phyloP scores from a whole-genome alignment of 225 moss, liverwort and hornwort genomes.

The Pleurozium schreberi region DNA sequence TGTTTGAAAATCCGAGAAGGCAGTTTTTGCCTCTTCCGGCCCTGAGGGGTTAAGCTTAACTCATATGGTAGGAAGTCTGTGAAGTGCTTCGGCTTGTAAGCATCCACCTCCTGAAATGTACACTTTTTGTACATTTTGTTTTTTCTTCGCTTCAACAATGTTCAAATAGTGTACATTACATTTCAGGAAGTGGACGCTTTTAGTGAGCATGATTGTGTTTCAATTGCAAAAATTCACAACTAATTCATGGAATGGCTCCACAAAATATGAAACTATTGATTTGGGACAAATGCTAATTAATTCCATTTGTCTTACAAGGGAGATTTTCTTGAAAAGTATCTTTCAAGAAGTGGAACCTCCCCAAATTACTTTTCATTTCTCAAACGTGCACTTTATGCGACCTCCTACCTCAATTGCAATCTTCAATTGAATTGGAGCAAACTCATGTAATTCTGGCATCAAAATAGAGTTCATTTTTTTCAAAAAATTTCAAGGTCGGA shows the following conservation, averaged over 20 bases:
- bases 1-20: too few relatives aligned
- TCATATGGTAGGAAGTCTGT: not conserved
- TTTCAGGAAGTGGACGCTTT: not conserved
- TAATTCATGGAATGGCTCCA: fast-evolving
- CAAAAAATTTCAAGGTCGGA: too few relatives aligned
- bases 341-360: fast-evolving
- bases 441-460: too few relatives aligned
- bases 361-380: fast-evolving
- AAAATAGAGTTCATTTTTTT: too few relatives aligned
- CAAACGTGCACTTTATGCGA: not conserved
- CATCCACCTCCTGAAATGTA: not conserved
- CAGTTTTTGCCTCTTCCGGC: too few relatives aligned
- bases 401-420: not conserved
- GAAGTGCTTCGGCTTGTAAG: not conserved
- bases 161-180: not conserved
- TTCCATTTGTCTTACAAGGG: not conserved
- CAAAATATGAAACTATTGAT: not conserved
- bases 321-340: fast-evolving
- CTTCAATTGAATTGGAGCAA: not conserved
- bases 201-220: fast-evolving
- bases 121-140: not conserved
- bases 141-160: not conserved
- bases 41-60: too few relatives aligned
- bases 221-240: fast-evolving
- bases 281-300: not conserved